Conservation (phyloP, 2,329 filamentous ascomycete species). For the Periconia sp. region DNA sequence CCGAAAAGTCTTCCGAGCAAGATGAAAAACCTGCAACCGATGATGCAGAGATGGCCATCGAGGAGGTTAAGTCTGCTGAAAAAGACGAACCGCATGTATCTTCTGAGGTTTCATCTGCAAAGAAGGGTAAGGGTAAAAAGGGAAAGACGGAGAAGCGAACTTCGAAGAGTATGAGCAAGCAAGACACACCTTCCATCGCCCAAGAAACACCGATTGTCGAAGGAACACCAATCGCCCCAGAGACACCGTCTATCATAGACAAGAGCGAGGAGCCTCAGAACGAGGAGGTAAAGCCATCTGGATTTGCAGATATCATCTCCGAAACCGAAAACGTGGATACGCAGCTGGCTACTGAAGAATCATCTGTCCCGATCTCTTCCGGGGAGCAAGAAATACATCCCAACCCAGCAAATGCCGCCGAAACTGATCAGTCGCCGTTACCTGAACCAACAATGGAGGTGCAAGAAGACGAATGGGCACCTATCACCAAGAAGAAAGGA, state of each 20-base stretch:
- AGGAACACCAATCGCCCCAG: too few species aligned
- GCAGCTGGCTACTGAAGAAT: not conserved
- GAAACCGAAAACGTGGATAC: not conserved
- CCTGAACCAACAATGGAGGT: not conserved
- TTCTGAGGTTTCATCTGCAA: conserved; percentile 6
- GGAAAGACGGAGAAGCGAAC: conserved; percentile 13
- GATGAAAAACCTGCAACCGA: not conserved
- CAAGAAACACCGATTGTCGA: too few species aligned
- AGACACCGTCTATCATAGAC: too few species aligned
- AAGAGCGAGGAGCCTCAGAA: not conserved
- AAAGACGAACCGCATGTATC: conserved; percentile 12
- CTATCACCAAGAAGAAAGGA: conserved; percentile 23
- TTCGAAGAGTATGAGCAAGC: not conserved
- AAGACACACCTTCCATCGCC: not conserved
- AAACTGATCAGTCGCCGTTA: not conserved
- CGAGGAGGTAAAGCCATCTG: not conserved
- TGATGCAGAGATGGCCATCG: not conserved
- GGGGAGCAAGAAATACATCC: not conserved
- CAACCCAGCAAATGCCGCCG: not conserved
- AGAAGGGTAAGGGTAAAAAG: conserved; percentile 26
- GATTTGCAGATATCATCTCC: not conserved
- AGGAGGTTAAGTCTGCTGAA: conserved; percentile 6
- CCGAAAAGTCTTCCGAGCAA: not conserved
- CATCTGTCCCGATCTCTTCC: not conserved
- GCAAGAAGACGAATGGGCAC: conserved; percentile 11